Percentiles rank a stretch among this genome's conserved stretches.
Conservation (phyloP, 768 basidiomycete species). For the Xanthoconium purpureum region DNA sequence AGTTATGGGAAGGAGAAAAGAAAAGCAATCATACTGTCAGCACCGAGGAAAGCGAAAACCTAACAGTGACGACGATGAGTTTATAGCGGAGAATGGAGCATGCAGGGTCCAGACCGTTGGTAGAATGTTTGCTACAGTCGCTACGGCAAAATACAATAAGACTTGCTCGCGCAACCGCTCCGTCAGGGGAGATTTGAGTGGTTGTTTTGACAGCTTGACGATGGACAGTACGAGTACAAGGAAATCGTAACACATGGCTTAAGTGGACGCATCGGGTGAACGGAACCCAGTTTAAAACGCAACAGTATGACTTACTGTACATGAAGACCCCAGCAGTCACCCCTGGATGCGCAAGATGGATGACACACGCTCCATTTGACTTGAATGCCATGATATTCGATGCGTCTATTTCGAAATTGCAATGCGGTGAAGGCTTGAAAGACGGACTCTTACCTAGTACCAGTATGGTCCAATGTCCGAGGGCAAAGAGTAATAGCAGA, state of each 20-base stretch:
- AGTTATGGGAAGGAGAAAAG: neutral
- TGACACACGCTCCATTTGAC: constrained; percentile 1
- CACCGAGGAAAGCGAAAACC: constrained; percentile 12
- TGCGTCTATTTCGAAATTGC: constrained; percentile 5
- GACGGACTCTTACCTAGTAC: constrained; percentile 6
- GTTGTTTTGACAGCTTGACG: constrained; percentile 11
- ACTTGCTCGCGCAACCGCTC: constrained; percentile 17
- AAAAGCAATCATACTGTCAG: neutral
- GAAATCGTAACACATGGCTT: constrained; percentile 23
- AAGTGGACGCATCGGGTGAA: neutral
- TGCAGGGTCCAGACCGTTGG: constrained; percentile 6
- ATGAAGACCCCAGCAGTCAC: constrained; percentile 2
- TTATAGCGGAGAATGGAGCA: neutral
- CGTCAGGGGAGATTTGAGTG: constrained; percentile 8
- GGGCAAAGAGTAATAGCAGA: constrained; percentile 11
- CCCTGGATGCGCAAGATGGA: neutral
- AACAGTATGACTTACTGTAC: constrained; percentile 15
- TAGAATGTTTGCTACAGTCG: constrained; percentile 7
- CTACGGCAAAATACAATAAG: constrained; percentile 16
- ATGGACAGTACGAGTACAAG: constrained; percentile 16
- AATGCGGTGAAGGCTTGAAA: no score
- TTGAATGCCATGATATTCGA: neutral
- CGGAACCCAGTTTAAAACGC: neutral
- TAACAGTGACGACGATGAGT: neutral
- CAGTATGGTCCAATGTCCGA: constrained; percentile 27